Base-by-base conservation (phyloP, 352 stramenopile genomes). In the Phytophthora tubulina region DNA sequence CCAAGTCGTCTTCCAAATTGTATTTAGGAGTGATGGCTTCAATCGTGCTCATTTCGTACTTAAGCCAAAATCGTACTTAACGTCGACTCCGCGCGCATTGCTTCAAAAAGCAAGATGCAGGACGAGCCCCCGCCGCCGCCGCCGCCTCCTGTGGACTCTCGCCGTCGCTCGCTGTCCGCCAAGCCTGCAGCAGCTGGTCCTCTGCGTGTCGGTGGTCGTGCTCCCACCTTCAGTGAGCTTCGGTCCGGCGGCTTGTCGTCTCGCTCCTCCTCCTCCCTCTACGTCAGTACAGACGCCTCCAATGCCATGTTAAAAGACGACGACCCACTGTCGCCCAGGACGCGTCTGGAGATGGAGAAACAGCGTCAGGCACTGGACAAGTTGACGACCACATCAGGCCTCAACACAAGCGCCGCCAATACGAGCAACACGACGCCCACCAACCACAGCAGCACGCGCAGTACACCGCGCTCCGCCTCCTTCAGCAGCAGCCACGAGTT, bases 321-420 rank as follows among this genome's bases (percentile, higher is more conserved):
- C 52, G 82, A 90, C 30, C 80, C 81, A 5, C 46, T 90, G 42
- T 88, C 82, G n/a, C 82, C 82, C 11, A 69, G 69, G 21, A 88
- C 82, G 30, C 70, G 81, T 27, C 66, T 70, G 39, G 82, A 84
- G 60, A 71, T 90, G 39, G 76, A 90, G 53, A 83, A 85, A 44
- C 77, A 78, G 35, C 64, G 80, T 13, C 74, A 81, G 11, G 65
- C 69, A 15, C 44, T 85, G 45, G 46, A 8, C 8, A 77, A 77
- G 14, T 53, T 30, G 3, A 50, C 46, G 44, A 13, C 27, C 36
- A 6, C 32, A 3, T 53, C 59, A 6, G 11, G 41, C 21, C 48
- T 69, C 27, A 53, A 73, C 60, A 73, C 54, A 8, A 80, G 67
- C 35, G 57, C 39, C 2, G 66, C 55, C 14, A 71, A 80, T 17